Base-by-base conservation (phyloP, 2,329 filamentous ascomycete genomes). In the Grosmannia serpens region DNA sequence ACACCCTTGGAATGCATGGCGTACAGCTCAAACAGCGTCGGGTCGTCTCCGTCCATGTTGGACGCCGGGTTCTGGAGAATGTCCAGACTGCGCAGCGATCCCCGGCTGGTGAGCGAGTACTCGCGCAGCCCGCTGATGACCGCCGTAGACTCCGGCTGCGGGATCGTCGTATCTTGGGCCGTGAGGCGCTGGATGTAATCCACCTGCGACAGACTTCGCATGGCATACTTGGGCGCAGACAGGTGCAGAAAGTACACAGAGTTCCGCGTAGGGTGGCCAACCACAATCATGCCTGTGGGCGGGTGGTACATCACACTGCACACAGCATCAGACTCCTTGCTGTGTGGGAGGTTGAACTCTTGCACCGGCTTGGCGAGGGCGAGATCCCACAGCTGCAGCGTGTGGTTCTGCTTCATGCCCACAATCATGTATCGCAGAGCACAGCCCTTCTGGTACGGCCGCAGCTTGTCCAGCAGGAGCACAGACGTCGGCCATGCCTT, bases 341-440 rank as follows among this genome's bases (percentile, higher is more conserved):
- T 89, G 69, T 99, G 92, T 1, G 94, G 94, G 59, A 99, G 84
- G 70, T 96, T 94, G 70, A 99, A 86, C 75, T 99, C 94, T 71
- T 99, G 92, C 44, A 99, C 94, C 33, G 91, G 89, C 74, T 96
- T 96, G 64, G 88, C 88, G 38, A 99, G 85, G 49, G 89, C 91
- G 68, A 99, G 85, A 76, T 99, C 94, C 95, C 94, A 99, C 51
- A 99, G 83, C 77, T 99, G 95, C 62, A 99, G 83, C 58, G 92
- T 95, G 75, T 99, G 94, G 73, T 99, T 99, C 73, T 99, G 94
- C 77, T 97, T 96, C 83, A 97, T 90, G 67, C 94, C 94, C 62
- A 99, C 89, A 70, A 99, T 86, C 76, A 99, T 87, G 75, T 99
- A 99, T 62, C 94, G 85, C 62, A 96, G 79, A 53, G 95, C 91